phyloP scores from a whole-genome alignment of 1,284 basidiomycete genomes.

The Coniferiporia sulphurascens region DNA sequence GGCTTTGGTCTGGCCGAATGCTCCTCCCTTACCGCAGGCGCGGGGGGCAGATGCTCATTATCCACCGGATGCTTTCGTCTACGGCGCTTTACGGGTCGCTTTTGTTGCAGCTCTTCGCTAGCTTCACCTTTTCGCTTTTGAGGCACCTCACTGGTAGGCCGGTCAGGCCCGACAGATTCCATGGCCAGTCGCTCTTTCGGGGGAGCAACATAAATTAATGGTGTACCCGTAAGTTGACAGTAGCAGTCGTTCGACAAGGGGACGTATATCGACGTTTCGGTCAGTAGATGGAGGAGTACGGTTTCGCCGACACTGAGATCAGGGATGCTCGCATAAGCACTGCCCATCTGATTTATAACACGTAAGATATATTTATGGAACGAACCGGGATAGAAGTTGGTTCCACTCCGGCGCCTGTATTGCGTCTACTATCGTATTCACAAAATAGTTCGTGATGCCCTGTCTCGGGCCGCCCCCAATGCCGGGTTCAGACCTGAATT shows the following conservation, averaged over 20 bases:
- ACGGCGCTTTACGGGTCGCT: slow-evolving; percentile 4
- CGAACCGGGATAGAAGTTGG: slow-evolving; percentile 54
- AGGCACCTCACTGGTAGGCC: neutral
- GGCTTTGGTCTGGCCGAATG: neutral
- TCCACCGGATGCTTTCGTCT: neutral
- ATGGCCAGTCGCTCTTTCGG: slow-evolving; percentile 17
- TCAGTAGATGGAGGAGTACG: slow-evolving; percentile 69
- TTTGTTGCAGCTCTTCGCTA: slow-evolving; percentile 3
- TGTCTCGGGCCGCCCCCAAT: slow-evolving; percentile 26
- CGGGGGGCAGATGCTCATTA: neutral
- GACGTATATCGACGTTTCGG: slow-evolving; percentile 67
- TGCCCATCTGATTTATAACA: neutral
- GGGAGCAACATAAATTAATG: slow-evolving; percentile 47
- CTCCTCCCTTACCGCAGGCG: neutral
- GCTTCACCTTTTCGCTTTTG: neutral
- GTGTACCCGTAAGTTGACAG: slow-evolving; percentile 73
- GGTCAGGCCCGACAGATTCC: too few relatives aligned
- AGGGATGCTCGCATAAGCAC: neutral
- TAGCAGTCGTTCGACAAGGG: slow-evolving; percentile 75
- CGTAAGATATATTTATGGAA: neutral
- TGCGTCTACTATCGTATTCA: slow-evolving; percentile 71
- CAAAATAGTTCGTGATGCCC: slow-evolving; percentile 53
- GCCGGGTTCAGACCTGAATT: slow-evolving; percentile 24
- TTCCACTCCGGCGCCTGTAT: slow-evolving; percentile 68
- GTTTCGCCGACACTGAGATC: slow-evolving; percentile 62